Conservation (phyloP, 129 eudicot genomes). For the Helianthus annuus region DNA sequence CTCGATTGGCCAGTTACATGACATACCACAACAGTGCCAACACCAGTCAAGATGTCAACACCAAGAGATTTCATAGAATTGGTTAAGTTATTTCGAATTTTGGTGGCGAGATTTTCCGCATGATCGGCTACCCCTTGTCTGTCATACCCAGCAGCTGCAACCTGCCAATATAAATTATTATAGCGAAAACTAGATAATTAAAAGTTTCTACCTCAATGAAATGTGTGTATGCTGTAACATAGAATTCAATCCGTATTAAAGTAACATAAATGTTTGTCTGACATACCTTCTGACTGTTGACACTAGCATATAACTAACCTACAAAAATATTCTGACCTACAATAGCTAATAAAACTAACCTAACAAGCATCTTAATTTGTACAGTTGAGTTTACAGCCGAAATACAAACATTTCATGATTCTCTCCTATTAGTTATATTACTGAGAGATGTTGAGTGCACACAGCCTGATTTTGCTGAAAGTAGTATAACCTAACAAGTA, state of each 20-base stretch:
- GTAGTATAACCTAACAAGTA: constrained; percentile 5
- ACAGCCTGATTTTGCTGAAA: background rate
- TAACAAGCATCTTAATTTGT: background rate
- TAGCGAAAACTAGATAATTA: background rate
- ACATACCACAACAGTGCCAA: constrained; percentile 89
- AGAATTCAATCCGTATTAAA: background rate
- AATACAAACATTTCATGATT: background rate
- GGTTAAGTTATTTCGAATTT: constrained; percentile 82
- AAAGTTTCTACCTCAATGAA: background rate
- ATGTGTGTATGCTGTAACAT: background rate
- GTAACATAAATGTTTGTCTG: background rate
- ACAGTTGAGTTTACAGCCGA: background rate
- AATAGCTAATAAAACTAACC: background rate
- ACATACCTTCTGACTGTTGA: constrained; percentile 1
- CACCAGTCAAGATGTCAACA: constrained; percentile 93
- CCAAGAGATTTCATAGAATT: constrained; percentile 96
- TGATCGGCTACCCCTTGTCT: constrained; percentile 97
- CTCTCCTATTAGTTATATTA: constrained; percentile 11
- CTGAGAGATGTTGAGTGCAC: background rate
- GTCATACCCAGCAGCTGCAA: constrained; percentile 96
- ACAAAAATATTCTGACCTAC: background rate
- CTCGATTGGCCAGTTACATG: constrained; percentile 15
- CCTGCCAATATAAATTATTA: constrained; percentile 46
- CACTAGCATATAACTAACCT: background rate
- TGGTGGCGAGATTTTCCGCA: constrained; percentile 89